Evolutionary conservation across 1,284 basidiomycete genomes (phyloP).

Genomic region (Ceraceosorus bombacis): DNA sequence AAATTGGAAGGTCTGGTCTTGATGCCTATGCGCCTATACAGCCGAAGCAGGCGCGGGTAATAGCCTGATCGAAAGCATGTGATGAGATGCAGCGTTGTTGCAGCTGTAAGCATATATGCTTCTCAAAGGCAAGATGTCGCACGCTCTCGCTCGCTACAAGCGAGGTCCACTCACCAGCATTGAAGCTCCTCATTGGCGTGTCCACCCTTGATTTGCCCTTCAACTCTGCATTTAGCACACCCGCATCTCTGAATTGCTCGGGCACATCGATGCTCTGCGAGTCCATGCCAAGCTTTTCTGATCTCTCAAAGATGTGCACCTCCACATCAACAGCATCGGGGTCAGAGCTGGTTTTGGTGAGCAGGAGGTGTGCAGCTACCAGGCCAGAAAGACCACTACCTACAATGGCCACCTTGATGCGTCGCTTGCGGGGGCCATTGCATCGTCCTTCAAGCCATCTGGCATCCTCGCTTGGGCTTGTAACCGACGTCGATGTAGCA

Average conservation of each 20-base stretch:
- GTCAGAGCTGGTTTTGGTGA: not conserved
- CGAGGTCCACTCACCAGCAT: constrained; percentile 18
- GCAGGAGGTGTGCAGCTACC: constrained; percentile 76
- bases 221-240: not conserved
- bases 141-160: not conserved
- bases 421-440: not conserved
- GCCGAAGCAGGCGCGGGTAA: constrained; percentile 36
- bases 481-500: too few relatives aligned
- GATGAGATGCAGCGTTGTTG: not conserved
- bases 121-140: not conserved
- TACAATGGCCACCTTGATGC: constrained; percentile 61
- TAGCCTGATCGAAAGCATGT: constrained; percentile 20
- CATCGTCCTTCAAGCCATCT: too few relatives aligned
- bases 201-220: constrained; percentile 25
- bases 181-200: constrained; percentile 45
- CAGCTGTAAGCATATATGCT: not conserved
- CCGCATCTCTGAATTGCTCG: not conserved
- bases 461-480: too few relatives aligned
- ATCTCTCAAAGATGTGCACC: constrained; percentile 37
- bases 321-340: constrained; percentile 15
- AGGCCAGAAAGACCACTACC: constrained; percentile 80
- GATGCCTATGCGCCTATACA: constrained; percentile 34
- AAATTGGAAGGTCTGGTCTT: constrained; percentile 25
- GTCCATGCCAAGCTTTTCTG: constrained; percentile 39
- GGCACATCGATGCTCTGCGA: constrained; percentile 35